Evolutionary conservation across 1,284 basidiomycete genomes (phyloP).

Genomic region (Mycosarcoma mackinlayi): DNA sequence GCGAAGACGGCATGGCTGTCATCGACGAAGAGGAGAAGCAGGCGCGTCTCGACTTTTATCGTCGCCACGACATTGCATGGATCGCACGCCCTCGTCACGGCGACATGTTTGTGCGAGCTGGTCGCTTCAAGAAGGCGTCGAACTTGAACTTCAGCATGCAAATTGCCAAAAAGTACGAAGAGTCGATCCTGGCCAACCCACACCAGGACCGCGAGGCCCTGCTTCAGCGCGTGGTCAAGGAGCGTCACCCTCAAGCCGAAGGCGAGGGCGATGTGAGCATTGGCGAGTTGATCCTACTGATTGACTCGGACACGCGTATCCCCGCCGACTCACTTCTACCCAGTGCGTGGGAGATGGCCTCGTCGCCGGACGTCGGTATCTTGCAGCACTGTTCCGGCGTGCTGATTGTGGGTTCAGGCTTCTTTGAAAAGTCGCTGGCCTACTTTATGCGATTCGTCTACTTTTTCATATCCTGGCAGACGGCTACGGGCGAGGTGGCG

Average conservation of each 20-base stretch:
- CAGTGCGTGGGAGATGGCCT: constrained; percentile 81
- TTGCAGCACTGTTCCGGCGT: constrained; percentile 83
- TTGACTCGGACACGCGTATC: constrained; percentile 83
- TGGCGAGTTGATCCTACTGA: constrained; percentile 56
- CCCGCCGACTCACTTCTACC: constrained; percentile 86
- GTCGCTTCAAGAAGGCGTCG: constrained; percentile 87
- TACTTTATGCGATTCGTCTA: constrained; percentile 73
- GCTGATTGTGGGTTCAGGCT: constrained; percentile 85
- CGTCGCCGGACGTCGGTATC: constrained; percentile 81
- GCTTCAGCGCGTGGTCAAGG: constrained; percentile 27
- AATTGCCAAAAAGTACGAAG: constrained; percentile 79
- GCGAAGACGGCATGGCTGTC: constrained; percentile 80
- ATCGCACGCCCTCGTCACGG: constrained; percentile 81
- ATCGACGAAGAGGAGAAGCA: constrained; percentile 76
- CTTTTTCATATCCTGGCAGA: constrained; percentile 70
- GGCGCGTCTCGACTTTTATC: constrained; percentile 79
- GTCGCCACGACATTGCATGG: constrained; percentile 81
- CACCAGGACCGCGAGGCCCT: constrained; percentile 20
- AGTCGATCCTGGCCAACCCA: constrained; percentile 72
- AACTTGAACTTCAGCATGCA: constrained; percentile 88
- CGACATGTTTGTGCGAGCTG: constrained; percentile 79
- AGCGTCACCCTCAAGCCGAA: constrained; percentile 68
- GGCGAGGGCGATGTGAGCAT: constrained; percentile 51
- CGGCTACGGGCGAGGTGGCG: constrained; percentile 66
- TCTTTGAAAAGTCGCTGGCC: constrained; percentile 86